Conservation (phyloP, 2,329 filamentous ascomycete genomes). For the Alternaria incomplexa region DNA sequence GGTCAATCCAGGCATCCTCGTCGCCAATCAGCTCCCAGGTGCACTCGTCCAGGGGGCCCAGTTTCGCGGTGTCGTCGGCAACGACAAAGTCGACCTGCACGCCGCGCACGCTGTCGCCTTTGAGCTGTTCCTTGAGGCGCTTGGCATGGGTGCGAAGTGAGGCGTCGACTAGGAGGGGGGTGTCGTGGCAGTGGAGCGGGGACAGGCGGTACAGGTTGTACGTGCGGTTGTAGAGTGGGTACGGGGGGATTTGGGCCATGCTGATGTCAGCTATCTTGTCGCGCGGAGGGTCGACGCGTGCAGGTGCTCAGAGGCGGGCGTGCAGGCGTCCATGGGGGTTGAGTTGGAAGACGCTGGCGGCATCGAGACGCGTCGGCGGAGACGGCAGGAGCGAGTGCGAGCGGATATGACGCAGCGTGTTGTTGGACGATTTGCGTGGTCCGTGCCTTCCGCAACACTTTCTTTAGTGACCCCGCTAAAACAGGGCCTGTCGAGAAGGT, state of each 20-base stretch:
- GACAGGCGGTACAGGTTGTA: constrained; percentile 62
- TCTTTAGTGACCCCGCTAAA: constrained; percentile 20
- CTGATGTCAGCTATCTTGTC: constrained; percentile 3
- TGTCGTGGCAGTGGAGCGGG: constrained; percentile 57
- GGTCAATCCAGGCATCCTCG: constrained; percentile 50
- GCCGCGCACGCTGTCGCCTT: constrained; percentile 56
- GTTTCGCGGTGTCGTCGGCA: constrained; percentile 50
- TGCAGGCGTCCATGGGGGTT: not conserved
- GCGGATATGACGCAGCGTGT: constrained; percentile 21
- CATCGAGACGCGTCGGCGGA: constrained; percentile 5
- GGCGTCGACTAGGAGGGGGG: constrained; percentile 43
- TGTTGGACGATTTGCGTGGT: not conserved
- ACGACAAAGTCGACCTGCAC: constrained; percentile 50
- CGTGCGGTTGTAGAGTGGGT: constrained; percentile 60
- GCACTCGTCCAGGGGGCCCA: constrained; percentile 57
- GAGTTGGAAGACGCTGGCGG: not conserved
- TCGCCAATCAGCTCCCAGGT: constrained; percentile 53
- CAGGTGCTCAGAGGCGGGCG: not conserved
- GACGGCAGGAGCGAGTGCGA: not conserved
- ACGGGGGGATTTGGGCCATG: constrained; percentile 47
- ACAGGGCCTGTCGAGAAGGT: constrained; percentile 21
- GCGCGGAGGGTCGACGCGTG: not conserved
- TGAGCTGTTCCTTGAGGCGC: constrained; percentile 56
- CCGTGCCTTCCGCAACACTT: constrained; percentile 4
- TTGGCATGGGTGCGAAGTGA: constrained; percentile 55